Evolutionary conservation across 2,329 filamentous ascomycete genomes (phyloP).

Genomic region (Corinectria fuckeliana): DNA sequence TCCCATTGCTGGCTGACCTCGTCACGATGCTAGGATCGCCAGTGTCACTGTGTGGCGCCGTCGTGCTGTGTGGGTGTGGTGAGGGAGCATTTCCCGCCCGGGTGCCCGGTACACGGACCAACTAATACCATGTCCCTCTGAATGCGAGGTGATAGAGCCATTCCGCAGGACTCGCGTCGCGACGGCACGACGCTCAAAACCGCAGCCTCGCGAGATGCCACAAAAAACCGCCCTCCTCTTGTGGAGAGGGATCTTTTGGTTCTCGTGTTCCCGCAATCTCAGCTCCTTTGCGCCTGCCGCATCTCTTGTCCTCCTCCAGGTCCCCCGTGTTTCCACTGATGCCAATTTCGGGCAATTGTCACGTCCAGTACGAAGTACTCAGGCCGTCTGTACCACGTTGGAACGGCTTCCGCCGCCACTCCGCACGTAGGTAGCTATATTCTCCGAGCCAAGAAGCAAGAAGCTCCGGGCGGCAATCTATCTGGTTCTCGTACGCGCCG

Average conservation of each 20-base stretch:
- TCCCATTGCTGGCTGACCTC: neutral
- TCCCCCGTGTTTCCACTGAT: neutral
- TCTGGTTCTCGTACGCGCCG: neutral
- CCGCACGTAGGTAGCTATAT: no score
- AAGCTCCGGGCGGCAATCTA: no score
- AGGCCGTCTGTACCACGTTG: neutral
- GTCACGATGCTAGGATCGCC: neutral
- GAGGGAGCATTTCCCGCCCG: neutral
- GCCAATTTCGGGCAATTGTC: constrained; percentile 14
- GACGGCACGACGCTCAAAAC: neutral
- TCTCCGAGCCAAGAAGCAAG: neutral
- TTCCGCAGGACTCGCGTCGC: neutral
- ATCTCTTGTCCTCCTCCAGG: constrained; percentile 16
- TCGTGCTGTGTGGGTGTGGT: neutral
- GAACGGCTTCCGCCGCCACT: neutral
- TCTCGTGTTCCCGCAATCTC: neutral
- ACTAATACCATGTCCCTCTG: no score
- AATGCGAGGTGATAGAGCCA: neutral
- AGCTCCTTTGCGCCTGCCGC: constrained; percentile 14
- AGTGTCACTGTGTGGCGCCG: neutral
- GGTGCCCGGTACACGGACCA: neutral
- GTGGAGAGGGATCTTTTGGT: neutral
- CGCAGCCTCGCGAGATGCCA: neutral
- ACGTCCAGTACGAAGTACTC: neutral
- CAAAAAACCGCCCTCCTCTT: neutral